phyloP scores from a whole-genome alignment of 2,329 filamentous ascomycete genomes.

The Sarocladium kiliense region DNA sequence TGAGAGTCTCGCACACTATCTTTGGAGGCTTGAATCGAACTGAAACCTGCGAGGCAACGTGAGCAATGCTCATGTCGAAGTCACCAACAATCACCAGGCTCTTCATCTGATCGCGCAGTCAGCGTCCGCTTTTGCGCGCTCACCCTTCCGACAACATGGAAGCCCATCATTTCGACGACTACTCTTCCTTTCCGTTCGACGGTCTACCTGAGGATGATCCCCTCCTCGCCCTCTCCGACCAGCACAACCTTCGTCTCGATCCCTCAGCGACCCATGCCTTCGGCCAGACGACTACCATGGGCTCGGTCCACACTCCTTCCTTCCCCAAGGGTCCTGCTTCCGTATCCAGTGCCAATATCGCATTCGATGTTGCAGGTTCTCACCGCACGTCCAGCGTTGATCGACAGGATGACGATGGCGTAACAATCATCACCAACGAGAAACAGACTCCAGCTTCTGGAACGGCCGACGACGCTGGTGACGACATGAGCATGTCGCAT shows the following conservation, averaged over 20 bases:
- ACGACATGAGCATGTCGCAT: slow-evolving; percentile 50
- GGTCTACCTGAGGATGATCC: slow-evolving; percentile 24
- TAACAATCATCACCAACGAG: slow-evolving; percentile 28
- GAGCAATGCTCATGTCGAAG: neutral
- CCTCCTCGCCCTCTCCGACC: slow-evolving; percentile 24
- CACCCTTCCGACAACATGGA: slow-evolving; percentile 30
- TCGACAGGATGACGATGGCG: slow-evolving; percentile 39
- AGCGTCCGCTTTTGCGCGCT: neutral
- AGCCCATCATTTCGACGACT: slow-evolving; percentile 45
- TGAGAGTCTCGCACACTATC: neutral
- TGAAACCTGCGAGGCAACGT: neutral
- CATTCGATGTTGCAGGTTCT: neutral
- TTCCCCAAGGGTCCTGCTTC: slow-evolving; percentile 13
- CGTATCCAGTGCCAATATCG: neutral
- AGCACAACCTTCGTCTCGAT: slow-evolving; percentile 28
- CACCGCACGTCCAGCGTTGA: slow-evolving; percentile 27
- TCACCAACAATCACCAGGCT: too few species aligned
- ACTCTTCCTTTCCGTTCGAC: slow-evolving; percentile 42
- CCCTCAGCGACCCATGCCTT: slow-evolving; percentile 14
- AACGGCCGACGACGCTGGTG: slow-evolving; percentile 49
- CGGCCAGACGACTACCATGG: slow-evolving; percentile 15
- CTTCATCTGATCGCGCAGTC: neutral
- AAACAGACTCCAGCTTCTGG: slow-evolving; percentile 32
- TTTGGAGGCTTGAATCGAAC: neutral
- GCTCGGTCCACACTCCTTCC: slow-evolving; percentile 16